These are phyloP conservation scores for Xylariaceae sp. DNA, from an alignment of 2,329 filamentous ascomycete species.

Conservation along the genomic window DNA sequence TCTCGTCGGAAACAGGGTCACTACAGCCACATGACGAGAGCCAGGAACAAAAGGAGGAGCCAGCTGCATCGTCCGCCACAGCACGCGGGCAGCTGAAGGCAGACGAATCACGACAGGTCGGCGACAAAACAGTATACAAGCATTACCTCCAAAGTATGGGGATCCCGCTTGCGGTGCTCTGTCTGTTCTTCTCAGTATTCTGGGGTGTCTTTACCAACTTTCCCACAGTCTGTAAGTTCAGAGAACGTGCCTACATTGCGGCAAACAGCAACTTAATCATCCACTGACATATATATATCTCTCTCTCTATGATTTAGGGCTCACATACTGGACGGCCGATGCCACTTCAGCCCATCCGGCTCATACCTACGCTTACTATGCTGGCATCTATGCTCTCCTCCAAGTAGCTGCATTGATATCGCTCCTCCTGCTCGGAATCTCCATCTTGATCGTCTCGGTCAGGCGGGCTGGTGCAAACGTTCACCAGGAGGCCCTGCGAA, in stretches of 20 bases:
- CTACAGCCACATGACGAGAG: not conserved
- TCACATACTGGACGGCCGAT: conserved; percentile 24
- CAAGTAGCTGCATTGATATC: not conserved
- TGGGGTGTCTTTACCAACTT: conserved; percentile 24
- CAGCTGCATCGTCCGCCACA: conserved; percentile 2
- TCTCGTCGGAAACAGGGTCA: conserved; percentile 1
- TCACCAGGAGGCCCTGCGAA: conserved; percentile 22
- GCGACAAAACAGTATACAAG: conserved; percentile 22
- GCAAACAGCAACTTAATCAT: too few species aligned
- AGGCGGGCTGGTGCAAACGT: conserved; percentile 4
- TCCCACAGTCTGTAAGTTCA: conserved; percentile 18
- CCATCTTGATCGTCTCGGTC: conserved; percentile 1
- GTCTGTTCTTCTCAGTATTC: conserved; percentile 13
- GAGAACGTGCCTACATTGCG: too few species aligned
- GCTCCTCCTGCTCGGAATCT: not conserved
- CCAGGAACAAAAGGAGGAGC: conserved; percentile 1
- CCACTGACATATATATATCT: too few species aligned
- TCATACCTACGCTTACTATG: conserved; percentile 22
- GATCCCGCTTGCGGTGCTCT: conserved; percentile 1
- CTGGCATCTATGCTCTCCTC: conserved; percentile 23
- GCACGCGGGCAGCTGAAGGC: conserved; percentile 1
- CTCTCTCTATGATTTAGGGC: too few species aligned
- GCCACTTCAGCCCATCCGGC: conserved; percentile 9
- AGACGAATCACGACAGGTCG: conserved; percentile 14
- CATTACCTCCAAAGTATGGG: conserved; percentile 25